Conservation (phyloP, 805 yeast genomes). For the Saturnispora dispora region DNA sequence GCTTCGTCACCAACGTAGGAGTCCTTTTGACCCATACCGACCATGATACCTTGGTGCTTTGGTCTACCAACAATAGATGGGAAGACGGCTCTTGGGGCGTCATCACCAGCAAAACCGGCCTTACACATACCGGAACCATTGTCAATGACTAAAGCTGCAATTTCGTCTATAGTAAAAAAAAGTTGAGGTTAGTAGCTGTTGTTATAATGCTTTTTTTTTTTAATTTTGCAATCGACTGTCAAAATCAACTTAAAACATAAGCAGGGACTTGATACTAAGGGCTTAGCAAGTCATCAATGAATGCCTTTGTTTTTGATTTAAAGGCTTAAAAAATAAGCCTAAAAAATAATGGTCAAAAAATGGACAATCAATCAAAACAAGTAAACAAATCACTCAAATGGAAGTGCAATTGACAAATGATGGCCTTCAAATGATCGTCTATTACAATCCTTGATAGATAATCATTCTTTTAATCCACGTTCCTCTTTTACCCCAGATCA, state of each 20-base stretch:
- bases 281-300: background rate
- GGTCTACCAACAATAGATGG: constrained; percentile 99
- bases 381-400: background rate
- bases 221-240: no score
- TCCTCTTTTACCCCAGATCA: background rate
- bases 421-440: background rate
- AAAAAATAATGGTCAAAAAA: background rate
- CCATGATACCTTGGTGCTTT: constrained; percentile 99
- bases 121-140: constrained; percentile 99
- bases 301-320: background rate
- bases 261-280: background rate
- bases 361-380: background rate
- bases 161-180: constrained; percentile 30
- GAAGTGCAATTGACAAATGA: background rate
- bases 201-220: constrained; percentile 16
- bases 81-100: constrained; percentile 99
- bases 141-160: constrained; percentile 76
- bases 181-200: constrained; percentile 3
- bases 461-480: no score
- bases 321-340: background rate
- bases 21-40: constrained; percentile 99
- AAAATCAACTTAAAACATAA: no score
- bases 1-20: constrained; percentile 99
- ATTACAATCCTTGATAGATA: no score
- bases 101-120: constrained; percentile 99